Conservation (phyloP, 2,329 filamentous ascomycete genomes). For the Decorospora gaudefroyi region DNA sequence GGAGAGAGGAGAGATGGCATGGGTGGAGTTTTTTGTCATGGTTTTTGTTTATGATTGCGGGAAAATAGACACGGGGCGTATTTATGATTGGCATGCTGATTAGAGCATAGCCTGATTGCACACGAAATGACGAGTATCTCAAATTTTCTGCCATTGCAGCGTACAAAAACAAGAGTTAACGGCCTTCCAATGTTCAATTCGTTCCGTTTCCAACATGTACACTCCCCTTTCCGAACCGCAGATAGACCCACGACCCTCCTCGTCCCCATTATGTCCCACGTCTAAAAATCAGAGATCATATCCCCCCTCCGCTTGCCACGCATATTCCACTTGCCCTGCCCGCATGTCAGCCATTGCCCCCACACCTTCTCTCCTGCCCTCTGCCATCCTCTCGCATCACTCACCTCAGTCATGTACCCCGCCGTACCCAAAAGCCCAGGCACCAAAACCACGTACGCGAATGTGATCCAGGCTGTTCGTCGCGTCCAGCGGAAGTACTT, state of each 20-base stretch:
- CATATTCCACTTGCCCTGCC: constrained; percentile 81
- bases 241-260: no score
- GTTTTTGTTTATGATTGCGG: no score
- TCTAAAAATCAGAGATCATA: constrained; percentile 75
- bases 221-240: constrained; percentile 3
- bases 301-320: constrained; percentile 89
- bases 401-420: constrained; percentile 83
- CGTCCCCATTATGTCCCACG: no score
- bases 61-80: background rate
- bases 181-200: no score
- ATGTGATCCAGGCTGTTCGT: constrained; percentile 76
- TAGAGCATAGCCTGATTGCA: background rate
- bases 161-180: background rate
- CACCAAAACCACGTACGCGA: constrained; percentile 75
- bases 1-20: no score
- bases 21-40: no score
- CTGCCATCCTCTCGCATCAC: constrained; percentile 47
- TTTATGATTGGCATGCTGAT: background rate
- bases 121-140: no score
- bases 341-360: constrained; percentile 23
- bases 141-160: background rate
- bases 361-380: background rate
- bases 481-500: constrained; percentile 95
- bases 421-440: constrained; percentile 71
- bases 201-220: constrained; percentile 27